Evolutionary conservation across 2,329 filamentous ascomycete genomes (phyloP).

Genomic region (Fusarium musae): DNA sequence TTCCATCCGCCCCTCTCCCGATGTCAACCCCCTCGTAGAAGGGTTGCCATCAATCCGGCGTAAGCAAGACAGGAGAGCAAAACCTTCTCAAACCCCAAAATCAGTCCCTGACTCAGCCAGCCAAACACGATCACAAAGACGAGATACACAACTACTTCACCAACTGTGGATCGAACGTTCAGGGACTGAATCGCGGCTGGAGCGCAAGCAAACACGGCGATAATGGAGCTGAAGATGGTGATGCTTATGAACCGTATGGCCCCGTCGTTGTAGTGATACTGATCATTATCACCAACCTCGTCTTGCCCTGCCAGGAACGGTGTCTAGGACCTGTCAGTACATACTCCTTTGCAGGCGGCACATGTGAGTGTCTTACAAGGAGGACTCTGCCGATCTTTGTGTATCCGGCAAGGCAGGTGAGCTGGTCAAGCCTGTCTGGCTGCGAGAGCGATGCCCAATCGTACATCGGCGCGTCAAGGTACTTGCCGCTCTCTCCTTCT

Average conservation of each 20-base stretch:
- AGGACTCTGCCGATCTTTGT: neutral
- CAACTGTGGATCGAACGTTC: constrained; percentile 14
- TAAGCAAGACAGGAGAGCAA: constrained; percentile 15
- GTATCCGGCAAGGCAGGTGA: neutral
- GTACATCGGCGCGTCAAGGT: neutral
- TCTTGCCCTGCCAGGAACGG: neutral
- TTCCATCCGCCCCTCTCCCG: neutral
- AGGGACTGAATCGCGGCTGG: constrained; percentile 25
- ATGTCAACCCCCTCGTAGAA: constrained; percentile 5
- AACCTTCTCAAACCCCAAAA: constrained; percentile 13
- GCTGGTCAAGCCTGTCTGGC: constrained; percentile 11
- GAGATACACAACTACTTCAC: constrained; percentile 24
- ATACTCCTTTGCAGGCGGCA: neutral
- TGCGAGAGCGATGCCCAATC: constrained; percentile 15
- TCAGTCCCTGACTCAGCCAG: constrained; percentile 10
- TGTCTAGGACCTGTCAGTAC: neutral
- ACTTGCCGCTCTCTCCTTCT: neutral
- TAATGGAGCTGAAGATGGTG: constrained; percentile 1
- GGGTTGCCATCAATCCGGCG: constrained; percentile 9
- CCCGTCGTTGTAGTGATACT: neutral
- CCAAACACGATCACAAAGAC: constrained; percentile 26
- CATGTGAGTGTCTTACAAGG: neutral
- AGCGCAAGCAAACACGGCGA: constrained; percentile 16
- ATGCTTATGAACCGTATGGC: neutral
- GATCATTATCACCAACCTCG: neutral